Evolutionary conservation across 441 rosid species (phyloP).

Genomic region (Gossypium trilobum): DNA sequence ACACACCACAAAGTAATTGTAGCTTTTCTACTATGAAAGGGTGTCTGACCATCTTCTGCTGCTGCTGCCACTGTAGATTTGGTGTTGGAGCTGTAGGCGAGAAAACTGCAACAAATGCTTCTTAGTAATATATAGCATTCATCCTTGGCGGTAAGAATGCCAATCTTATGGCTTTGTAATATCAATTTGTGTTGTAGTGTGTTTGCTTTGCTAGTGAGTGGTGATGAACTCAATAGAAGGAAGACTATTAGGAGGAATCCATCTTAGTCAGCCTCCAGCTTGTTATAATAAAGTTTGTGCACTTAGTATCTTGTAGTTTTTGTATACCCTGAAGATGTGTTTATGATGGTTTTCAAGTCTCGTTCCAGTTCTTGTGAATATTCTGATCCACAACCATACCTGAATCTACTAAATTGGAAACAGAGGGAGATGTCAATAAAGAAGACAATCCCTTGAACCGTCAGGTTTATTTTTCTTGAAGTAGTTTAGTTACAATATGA

Average conservation of each 20-base stretch:
- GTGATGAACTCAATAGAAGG: constrained; percentile 19
- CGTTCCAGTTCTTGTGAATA: constrained; percentile 1
- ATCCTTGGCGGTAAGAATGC: constrained; percentile 21
- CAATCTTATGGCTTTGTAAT: constrained; percentile 21
- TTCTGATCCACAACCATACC: neutral
- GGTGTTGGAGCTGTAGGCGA: constrained; percentile 80
- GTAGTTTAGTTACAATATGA: no score
- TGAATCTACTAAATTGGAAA: no score
- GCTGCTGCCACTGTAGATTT: constrained; percentile 45
- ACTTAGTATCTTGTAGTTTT: constrained; percentile 16
- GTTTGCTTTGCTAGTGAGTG: constrained; percentile 22
- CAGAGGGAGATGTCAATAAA: no score
- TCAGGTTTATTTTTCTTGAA: no score
- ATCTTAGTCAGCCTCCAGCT: constrained; percentile 20
- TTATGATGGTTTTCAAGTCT: constrained; percentile 6
- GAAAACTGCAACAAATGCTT: constrained; percentile 20
- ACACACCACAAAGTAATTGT: constrained; percentile 2
- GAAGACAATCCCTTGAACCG: no score
- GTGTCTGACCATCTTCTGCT: constrained; percentile 25
- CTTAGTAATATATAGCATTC: neutral
- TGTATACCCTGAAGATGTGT: constrained; percentile 2
- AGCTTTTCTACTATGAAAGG: neutral
- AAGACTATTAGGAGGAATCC: constrained; percentile 21
- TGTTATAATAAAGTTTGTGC: constrained; percentile 30
- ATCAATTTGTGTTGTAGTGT: constrained; percentile 28